Base-by-base conservation (phyloP, 2,329 filamentous ascomycete genomes). In the Rasamsonia emersonii region DNA sequence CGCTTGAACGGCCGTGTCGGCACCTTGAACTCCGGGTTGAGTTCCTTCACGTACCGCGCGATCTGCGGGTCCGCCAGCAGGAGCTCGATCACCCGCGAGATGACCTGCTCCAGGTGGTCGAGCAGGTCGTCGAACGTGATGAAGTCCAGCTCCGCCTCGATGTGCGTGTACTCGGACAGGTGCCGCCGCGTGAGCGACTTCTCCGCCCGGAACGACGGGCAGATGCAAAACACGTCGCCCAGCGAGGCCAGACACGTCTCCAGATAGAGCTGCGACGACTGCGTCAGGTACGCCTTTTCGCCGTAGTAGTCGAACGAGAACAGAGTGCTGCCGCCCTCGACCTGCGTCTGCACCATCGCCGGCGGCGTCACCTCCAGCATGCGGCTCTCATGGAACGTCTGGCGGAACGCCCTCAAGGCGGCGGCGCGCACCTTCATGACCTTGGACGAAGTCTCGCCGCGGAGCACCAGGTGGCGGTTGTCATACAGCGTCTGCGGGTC, bases 171-270 rank as follows among this genome's bases (percentile, higher is more conserved):
- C 64, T 98, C 91, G 28, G 86, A 84, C 50, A 98, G 66, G 59
- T 98, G 91, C 52, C 91, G 84, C 40, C 91, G 82, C 30, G 91
- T 98, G 36, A 96, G 71, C 5, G 82, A 89, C 67, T 95, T 95
- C 64, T 98, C 91, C 9, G 91, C 91, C 40, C 91, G 88, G 79
- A 98, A 98, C 2, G 89, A 96, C 61, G 94, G 94, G 62, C 94
- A 88, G 51, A 98, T 89, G 58, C 89, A 96, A 73, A 93, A 98
- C 32, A 95, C 86, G 56, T 95, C 85, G 47, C 91, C 91, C 50
- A 96, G 72, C 31, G 82, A 85, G 8, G 89, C 86, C 18, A 98
- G 69, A 44, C 81, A 86, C 18, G 91, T 98, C 70, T 98, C 91
- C 37, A 98, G 82, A 64, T 98, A 98, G 33, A 98, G 77, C 64